A percentile compares a stretch with the other conserved stretches of the same genome.
These are phyloP conservation scores for Aspergillus hiratsukae DNA, from an alignment of 2,329 filamentous ascomycete genomes.

Conservation along the genomic window DNA sequence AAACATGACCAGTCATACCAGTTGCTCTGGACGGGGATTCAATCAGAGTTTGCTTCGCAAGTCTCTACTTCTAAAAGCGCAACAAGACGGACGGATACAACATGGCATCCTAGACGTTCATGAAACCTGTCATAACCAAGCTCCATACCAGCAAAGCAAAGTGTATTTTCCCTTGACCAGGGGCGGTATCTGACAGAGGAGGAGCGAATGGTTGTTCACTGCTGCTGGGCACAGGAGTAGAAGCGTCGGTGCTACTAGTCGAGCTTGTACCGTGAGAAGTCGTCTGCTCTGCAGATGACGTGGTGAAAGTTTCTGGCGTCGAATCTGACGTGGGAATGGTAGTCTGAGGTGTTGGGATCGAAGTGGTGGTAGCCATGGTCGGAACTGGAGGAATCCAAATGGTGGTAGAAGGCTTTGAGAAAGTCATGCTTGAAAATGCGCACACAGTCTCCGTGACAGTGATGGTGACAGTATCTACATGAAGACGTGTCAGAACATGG, in stretches of 20 bases:
- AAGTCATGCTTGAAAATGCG: not conserved
- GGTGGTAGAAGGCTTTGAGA: not conserved
- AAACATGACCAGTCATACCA: constrained; percentile 5
- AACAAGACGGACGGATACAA: not conserved
- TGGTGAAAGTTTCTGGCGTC: not conserved
- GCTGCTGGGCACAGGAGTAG: constrained; percentile 2
- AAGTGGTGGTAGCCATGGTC: not conserved
- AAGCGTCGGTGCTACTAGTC: not conserved
- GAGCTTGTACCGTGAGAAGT: not conserved
- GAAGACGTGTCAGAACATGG: not conserved
- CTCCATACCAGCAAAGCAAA: constrained; percentile 4
- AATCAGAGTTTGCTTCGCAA: not conserved
- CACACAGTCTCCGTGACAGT: constrained; percentile 23
- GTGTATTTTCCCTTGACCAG: not conserved
- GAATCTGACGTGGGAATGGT: not conserved
- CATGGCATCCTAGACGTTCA: not conserved
- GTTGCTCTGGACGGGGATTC: constrained; percentile 1
- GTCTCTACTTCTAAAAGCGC: not conserved
- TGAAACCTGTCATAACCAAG: constrained; percentile 1
- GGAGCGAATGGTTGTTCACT: constrained; percentile 2
- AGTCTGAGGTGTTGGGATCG: not conserved
- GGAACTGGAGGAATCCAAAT: not conserved
- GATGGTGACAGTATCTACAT: constrained; percentile 9
- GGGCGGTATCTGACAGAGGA: constrained; percentile 19
- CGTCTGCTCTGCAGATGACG: not conserved